Evolutionary conservation across 495 filamentous ascomycete genomes (phyloP), one percentile per base, ranked within the genome.

Genomic region (Penicillium waksmanii): DNA sequence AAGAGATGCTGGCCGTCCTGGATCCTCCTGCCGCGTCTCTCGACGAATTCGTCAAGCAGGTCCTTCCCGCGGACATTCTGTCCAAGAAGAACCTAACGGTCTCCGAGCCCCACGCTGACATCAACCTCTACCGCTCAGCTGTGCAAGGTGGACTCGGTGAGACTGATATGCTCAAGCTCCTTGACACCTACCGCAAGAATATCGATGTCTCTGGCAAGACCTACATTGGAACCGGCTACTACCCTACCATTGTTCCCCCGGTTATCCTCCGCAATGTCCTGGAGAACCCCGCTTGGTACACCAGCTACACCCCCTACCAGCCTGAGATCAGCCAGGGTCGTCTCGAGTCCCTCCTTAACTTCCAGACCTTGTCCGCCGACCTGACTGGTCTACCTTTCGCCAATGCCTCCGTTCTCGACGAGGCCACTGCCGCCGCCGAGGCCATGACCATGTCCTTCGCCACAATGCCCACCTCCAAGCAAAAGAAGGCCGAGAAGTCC

Each of bases 301-400:
- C 95, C 42, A 97, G 93, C 72, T 98, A 98, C 70, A 98, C 95
- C 0, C 95, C 95, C 25, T 98, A 98, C 73, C 95, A 98, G 72
- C 93, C 95, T 3, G 95, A 98, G 76, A 98, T 98, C 79, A 96
- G 92, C 67, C 95, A 98, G 74, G 95, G 90, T 34, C 89, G 92
- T 43, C 76, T 96, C 62, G 96, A 98, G 79, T 96, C 93, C 7
- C 79, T 98, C 42, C 80, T 98, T 46, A 98, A 98, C 79, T 98
- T 96, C 75, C 95, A 98, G 82, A 98, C 95, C 12, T 73, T 98
- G 76, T 90, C 96, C 6, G 86, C 89, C 7, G 95, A 98, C 68
- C 80, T 98, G 48, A 98, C 95, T 0, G 91, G 83, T 8, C 83
- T 98, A 34, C 85, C 92, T 13, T 92, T 98, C 65, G 84, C 96